Base-by-base conservation (phyloP, 768 basidiomycete genomes). In the Trametes cinnabarina region DNA sequence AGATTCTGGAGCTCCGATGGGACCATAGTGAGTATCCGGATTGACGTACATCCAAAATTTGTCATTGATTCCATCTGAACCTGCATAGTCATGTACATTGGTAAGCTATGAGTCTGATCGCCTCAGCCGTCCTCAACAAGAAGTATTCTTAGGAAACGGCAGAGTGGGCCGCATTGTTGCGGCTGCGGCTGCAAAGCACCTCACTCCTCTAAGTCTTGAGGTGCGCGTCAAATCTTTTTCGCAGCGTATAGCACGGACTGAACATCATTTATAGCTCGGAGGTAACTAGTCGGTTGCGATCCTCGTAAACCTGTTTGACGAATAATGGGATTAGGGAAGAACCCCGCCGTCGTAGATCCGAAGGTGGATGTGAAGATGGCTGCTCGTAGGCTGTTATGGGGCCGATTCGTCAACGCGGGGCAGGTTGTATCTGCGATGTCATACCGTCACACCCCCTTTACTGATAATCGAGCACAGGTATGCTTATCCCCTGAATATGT, bases 371-470 rank as follows among this genome's bases (percentile, higher is more conserved):
- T 93, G 48, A 77, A 84, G 55, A 72, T 78, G 4, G 79, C 86
- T 0, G 88, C 89, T 3, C 80, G 79, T 41, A 79, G 92, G n/a
- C 77, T 94, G 42, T 69, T 92, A 34, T 93, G 90, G 89, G 90
- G 90, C n/a, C 91, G 91, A 64, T 72, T 75, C 46, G 72, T 78
- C 35, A 94, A 94, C 63, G 83, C 82, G 0, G 92, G 92, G 2
- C 77, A 77, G 66, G 74, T 32, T 12, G 12, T 6, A 6, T 74
- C 51, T 23, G 62, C 41, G 4, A 6, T 48, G 9, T 30, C 34
- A 12, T 39, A 2, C 28, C n/a, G n/a, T n/a, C n/a, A 52, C 32
- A 19, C n/a, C 48, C 26, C 26, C n/a, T 17, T 3, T 7, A 17
- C 22, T 49, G 28, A 48, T 20, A 37, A 9, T 30, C 20, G 20